A percentile compares a stretch with the other conserved stretches of the same genome.
Conservation (phyloP, 768 basidiomycete genomes). For the Lentinula raphanica region DNA sequence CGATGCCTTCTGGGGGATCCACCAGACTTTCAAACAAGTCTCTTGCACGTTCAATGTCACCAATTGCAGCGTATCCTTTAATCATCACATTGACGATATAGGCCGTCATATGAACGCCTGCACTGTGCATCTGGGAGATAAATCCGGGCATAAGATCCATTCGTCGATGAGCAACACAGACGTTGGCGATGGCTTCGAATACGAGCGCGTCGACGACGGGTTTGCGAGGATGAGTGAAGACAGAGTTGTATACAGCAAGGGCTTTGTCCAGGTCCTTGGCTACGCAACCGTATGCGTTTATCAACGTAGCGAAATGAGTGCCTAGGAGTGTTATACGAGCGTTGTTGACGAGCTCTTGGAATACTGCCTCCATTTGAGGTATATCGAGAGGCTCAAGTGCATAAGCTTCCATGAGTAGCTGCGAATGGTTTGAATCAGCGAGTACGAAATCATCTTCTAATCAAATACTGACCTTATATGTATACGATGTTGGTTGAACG, state of each 20-base stretch:
- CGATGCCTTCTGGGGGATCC: constrained; percentile 80
- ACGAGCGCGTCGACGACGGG: constrained; percentile 73
- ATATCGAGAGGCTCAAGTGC: constrained; percentile 84
- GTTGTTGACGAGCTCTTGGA: constrained; percentile 50
- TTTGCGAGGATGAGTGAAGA: constrained; percentile 49
- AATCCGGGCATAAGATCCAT: constrained; percentile 74
- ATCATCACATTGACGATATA: constrained; percentile 90
- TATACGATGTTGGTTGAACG: constrained; percentile 80
- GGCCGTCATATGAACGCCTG: constrained; percentile 83
- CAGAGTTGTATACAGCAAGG: constrained; percentile 70
- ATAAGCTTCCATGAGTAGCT: constrained; percentile 88
- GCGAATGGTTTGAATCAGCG: constrained; percentile 3
- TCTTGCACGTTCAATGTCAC: constrained; percentile 68
- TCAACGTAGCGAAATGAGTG: constrained; percentile 69
- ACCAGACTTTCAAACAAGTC: constrained; percentile 72
- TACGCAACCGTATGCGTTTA: constrained; percentile 85
- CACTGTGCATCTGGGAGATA: constrained; percentile 50
- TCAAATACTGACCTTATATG: constrained; percentile 78
- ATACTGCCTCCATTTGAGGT: constrained; percentile 64
- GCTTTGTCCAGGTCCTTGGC: constrained; percentile 74
- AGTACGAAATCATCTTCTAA: too few relatives aligned
- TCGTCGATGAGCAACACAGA: constrained; percentile 71
- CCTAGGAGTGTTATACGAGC: constrained; percentile 36
- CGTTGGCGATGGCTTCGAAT: constrained; percentile 89
- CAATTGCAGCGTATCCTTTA: constrained; percentile 62